Conservation (phyloP, 2,329 filamentous ascomycete species). For the Sarocladiaceae sp. region DNA sequence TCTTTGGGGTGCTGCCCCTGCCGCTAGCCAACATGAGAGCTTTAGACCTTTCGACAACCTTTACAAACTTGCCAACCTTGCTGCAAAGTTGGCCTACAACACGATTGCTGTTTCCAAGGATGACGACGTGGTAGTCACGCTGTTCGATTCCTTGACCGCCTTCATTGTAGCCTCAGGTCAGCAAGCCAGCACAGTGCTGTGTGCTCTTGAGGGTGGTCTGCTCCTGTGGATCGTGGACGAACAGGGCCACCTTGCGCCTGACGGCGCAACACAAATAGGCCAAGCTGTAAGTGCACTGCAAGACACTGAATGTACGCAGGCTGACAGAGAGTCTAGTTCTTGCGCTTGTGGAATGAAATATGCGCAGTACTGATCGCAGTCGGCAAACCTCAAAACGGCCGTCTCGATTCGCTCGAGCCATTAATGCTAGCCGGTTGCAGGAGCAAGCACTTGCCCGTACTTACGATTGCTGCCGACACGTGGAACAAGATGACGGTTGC, state of each 20-base stretch:
- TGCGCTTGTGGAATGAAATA: constrained; percentile 43
- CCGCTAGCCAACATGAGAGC: constrained; percentile 31
- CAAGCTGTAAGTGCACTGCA: constrained; percentile 36
- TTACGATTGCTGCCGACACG: constrained; percentile 39
- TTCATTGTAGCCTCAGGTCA: constrained; percentile 42
- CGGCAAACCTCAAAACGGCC: constrained; percentile 30
- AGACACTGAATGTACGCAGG: not conserved
- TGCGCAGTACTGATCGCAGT: constrained; percentile 31
- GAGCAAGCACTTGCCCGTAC: constrained; percentile 51
- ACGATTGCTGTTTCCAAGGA: constrained; percentile 31
- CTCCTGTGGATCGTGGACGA: constrained; percentile 58
- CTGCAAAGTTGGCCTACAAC: constrained; percentile 50
- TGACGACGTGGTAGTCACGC: constrained; percentile 30
- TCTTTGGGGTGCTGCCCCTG: constrained; percentile 49
- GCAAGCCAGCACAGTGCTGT: not conserved
- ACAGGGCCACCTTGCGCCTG: constrained; percentile 33
- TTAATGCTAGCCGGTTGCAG: constrained; percentile 50
- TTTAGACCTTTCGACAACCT: constrained; percentile 61
- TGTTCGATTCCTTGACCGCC: constrained; percentile 46
- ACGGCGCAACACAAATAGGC: constrained; percentile 31
- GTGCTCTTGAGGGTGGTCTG: constrained; percentile 52
- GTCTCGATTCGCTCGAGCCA: constrained; percentile 47
- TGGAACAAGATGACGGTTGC: constrained; percentile 70
- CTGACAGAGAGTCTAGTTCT: constrained; percentile 33
- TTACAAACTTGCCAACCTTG: constrained; percentile 50